Percentiles rank a stretch among this genome's conserved stretches.
phyloP scores from a whole-genome alignment of 139 green algal species.

The Coelastrella sp. region DNA sequence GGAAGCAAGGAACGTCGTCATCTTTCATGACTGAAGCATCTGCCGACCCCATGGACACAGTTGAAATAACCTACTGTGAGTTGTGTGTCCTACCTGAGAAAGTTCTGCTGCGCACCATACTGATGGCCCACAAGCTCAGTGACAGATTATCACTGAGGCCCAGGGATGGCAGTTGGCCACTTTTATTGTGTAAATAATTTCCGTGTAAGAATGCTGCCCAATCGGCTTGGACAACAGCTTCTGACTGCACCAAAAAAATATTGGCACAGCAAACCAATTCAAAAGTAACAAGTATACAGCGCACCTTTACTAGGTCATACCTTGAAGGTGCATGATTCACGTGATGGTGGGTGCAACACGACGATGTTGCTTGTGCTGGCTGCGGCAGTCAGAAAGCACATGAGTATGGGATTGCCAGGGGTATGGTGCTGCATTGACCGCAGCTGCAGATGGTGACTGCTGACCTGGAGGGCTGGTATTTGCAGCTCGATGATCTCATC shows the following conservation, averaged over 20 bases:
- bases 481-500: conserved; percentile 32
- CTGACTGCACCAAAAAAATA: not conserved
- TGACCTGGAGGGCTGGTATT: conserved; percentile 3
- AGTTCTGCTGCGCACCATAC: conserved; percentile 43
- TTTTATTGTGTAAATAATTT: not conserved
- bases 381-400: no score
- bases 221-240: conserved; percentile 29
- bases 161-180: conserved; percentile 4
- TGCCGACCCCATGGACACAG: not conserved
- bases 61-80: not conserved
- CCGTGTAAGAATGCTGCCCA: conserved; percentile 29
- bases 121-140: conserved; percentile 32
- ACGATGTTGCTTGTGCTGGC: no score
- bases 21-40: not conserved
- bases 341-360: no score
- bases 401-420: no score
- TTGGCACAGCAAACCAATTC: no score
- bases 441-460: not conserved
- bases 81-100: conserved; percentile 4
- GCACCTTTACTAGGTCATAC: no score
- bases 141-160: not conserved
- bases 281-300: no score
- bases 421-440: no score
- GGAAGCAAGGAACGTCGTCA: no score
- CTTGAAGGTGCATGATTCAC: no score